A percentile compares a stretch with the other conserved stretches of the same genome.
Conservation (phyloP, 345 rosid species). For the thale cress (Arabidopsis thaliana) region DNA sequence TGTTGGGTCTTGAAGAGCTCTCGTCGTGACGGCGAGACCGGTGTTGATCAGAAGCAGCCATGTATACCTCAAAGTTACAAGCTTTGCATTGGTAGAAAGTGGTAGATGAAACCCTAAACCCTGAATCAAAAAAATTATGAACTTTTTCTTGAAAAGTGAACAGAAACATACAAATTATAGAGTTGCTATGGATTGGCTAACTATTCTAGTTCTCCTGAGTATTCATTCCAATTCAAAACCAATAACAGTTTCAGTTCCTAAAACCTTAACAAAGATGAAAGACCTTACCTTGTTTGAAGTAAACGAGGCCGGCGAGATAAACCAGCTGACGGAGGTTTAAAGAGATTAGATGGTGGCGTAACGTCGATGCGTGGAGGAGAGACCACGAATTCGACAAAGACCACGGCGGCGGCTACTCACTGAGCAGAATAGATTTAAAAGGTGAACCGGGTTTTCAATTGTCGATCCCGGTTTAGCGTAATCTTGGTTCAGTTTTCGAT, state of each 20-base stretch:
- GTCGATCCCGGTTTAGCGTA: background rate
- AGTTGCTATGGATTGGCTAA: no score
- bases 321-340: background rate
- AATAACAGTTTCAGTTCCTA: background rate
- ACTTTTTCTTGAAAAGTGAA: no score
- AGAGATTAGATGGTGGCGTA: conserved; percentile 15
- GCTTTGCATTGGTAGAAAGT: conserved; percentile 23
- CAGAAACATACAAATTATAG: no score
- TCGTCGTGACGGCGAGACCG: conserved; percentile 24
- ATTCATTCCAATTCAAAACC: no score
- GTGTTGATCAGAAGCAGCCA: conserved; percentile 46
- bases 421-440: background rate
- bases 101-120: conserved; percentile 6
- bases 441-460: conserved; percentile 11
- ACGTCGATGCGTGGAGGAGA: conserved; percentile 34
- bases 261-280: background rate
- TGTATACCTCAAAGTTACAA: conserved; percentile 33
- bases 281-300: conserved; percentile 23
- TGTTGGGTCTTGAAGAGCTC: conserved; percentile 43
- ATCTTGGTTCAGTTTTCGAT: background rate
- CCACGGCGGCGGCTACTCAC: conserved; percentile 33
- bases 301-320: background rate
- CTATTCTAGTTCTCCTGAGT: no score
- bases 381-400: conserved; percentile 33
- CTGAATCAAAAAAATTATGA: background rate